These are phyloP conservation scores for Ploettnerulaceae sp. DNA, from an alignment of 2,329 filamentous ascomycete species.

Conservation along the genomic window DNA sequence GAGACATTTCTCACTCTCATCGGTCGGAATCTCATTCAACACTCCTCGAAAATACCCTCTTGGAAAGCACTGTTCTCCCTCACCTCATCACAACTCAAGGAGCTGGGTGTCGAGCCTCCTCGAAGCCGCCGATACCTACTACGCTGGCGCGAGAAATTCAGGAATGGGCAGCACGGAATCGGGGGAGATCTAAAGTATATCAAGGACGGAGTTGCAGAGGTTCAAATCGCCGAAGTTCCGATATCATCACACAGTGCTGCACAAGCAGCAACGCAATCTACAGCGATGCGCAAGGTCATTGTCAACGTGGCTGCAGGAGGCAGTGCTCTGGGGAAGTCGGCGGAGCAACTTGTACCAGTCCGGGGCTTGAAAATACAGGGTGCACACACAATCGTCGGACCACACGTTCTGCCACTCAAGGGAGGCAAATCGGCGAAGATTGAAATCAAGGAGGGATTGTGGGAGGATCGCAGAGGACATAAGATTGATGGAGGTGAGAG, in stretches of 20 bases:
- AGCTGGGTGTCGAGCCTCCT: slow-evolving; percentile 81
- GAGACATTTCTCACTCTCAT: slow-evolving; percentile 85
- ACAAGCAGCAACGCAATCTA: slow-evolving; percentile 48
- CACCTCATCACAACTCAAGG: slow-evolving; percentile 69
- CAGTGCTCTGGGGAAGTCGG: slow-evolving; percentile 33
- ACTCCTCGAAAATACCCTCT: slow-evolving; percentile 79
- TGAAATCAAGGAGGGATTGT: slow-evolving; percentile 77
- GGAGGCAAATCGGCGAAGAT: slow-evolving; percentile 61
- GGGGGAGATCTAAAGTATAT: slow-evolving; percentile 80
- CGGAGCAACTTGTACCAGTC: slow-evolving; percentile 47
- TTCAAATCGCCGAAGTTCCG: slow-evolving; percentile 42
- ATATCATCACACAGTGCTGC: slow-evolving; percentile 33
- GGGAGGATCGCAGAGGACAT: slow-evolving; percentile 79
- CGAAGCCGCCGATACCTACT: slow-evolving; percentile 79
- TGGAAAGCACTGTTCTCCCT: slow-evolving; percentile 90
- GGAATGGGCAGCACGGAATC: slow-evolving; percentile 69
- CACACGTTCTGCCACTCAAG: slow-evolving; percentile 65
- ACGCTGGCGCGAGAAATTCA: slow-evolving; percentile 81
- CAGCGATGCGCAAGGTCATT: slow-evolving; percentile 48
- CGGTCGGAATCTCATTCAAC: slow-evolving; percentile 77
- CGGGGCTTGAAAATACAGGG: slow-evolving; percentile 63
- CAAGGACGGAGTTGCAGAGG: slow-evolving; percentile 47
- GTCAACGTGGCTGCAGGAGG: slow-evolving; percentile 52
- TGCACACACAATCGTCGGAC: slow-evolving; percentile 67
- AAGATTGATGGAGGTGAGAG: slow-evolving; percentile 98